Base-by-base conservation (phyloP, 73 alveolate genomes). In the Blepharisma stoltei region DNA sequence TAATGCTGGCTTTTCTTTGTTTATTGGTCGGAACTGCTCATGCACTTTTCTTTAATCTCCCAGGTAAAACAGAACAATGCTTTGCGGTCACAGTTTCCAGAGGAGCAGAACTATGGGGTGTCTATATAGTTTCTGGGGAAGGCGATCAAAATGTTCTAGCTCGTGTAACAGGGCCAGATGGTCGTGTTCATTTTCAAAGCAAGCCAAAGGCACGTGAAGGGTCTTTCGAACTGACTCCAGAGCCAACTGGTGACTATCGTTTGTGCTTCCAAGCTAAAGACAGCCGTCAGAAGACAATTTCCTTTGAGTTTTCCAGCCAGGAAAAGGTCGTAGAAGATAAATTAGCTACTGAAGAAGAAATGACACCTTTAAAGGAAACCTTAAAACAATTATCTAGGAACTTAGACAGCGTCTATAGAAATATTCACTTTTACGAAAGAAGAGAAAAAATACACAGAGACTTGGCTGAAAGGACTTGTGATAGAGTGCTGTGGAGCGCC, bases 401-500 rank as follows among this genome's bases (percentile, higher is more conserved):
- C 4, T 20, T 52, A 52, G 66, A 52, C 23, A 60, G 55, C 2
- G 76, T 60, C 21, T 60, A 60, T 60, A 60, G 76, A 21, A 60
- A 60, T 37, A 25, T 25, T 25, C 41, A 37, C 14, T 60, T 60
- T 37, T 60, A 60, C 4, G 41, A 20, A 25, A n/a, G 76, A 21
- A 60, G 76, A 60, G 76, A 60, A 60, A 60, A 21, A 60, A 37
- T 27, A 21, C 76, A 60, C 21, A 60, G 76, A 37, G 49, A 60
- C 4, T 25, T 60, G n/a, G 49, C 55, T 60, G 76, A 60, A 60
- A 27, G 14, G 14, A 60, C 76, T 11, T 25, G 49, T 21, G 76
- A 60, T 37, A 60, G 76, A 60, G 76, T 60, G 0, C 3, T 60
- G 49, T 60, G 14, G 18, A 11, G 76, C 52, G 49, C 38, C 2